phyloP scores from a whole-genome alignment of 2,329 filamentous ascomycete species.

The Aspergillus sp. region DNA sequence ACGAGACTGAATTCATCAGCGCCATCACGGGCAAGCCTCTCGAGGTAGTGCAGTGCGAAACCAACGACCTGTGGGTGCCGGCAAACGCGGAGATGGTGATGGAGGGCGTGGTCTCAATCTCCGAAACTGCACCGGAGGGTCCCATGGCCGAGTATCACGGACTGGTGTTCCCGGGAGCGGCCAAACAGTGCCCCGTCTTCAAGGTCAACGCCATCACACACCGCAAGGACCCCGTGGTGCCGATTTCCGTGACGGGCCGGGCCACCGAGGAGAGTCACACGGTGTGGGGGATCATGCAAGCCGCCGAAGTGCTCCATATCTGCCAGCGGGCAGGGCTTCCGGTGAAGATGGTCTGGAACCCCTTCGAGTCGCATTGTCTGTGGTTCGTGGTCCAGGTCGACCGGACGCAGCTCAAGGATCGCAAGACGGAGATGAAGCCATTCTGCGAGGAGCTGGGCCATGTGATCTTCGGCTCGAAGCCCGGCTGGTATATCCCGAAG shows the following conservation, averaged over 20 bases:
- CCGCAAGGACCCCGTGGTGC: conserved; percentile 12
- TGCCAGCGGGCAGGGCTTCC: conserved; percentile 17
- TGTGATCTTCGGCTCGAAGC: background rate
- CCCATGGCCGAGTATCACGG: conserved; percentile 25
- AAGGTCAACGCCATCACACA: conserved; percentile 21
- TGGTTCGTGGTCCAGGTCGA: background rate
- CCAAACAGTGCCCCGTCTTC: conserved; percentile 14
- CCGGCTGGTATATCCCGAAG: background rate
- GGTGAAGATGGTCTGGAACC: conserved; percentile 17
- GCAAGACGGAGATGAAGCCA: background rate
- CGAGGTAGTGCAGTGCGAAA: conserved; percentile 16
- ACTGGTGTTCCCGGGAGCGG: conserved; percentile 13
- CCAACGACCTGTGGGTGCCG: conserved; percentile 20
- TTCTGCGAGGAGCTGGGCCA: background rate
- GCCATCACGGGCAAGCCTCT: conserved; percentile 9
- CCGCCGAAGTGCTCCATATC: conserved; percentile 18
- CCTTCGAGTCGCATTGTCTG: conserved; percentile 17
- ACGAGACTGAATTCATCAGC: conserved; percentile 14
- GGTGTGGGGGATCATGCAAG: conserved; percentile 17
- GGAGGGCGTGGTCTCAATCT: conserved; percentile 18
- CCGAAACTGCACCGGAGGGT: conserved; percentile 18
- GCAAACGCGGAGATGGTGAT: conserved; percentile 22
- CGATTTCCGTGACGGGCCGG: conserved; percentile 16
- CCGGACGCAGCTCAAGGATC: background rate
- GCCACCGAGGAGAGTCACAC: conserved; percentile 22